Evolutionary conservation across 2,329 filamentous ascomycete genomes (phyloP).

Genomic region (Aspergillus fischeri): DNA sequence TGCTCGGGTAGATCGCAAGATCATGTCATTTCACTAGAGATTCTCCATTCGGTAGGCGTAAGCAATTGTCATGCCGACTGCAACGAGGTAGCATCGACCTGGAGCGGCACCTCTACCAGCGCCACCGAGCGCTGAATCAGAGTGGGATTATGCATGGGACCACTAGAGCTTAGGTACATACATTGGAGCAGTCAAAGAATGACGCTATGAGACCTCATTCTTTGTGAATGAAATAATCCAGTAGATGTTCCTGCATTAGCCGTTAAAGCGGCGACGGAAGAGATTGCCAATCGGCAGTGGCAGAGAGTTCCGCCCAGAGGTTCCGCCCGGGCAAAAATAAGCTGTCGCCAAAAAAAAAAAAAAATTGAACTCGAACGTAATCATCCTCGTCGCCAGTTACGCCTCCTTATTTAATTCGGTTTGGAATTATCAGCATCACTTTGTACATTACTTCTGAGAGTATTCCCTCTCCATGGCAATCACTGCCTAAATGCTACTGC

Average conservation of each 20-base stretch:
- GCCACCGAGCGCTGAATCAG: not conserved
- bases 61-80: not conserved
- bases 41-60: not conserved
- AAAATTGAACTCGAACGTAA: not conserved
- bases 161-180: not conserved
- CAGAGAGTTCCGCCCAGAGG: conserved; percentile 3
- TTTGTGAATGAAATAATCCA: not conserved
- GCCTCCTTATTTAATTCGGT: not conserved
- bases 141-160: not conserved
- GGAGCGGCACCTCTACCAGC: not conserved
- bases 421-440: not conserved
- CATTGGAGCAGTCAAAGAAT: not conserved
- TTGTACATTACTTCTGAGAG: not conserved
- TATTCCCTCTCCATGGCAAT: not conserved
- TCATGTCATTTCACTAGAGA: not conserved
- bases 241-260: not conserved
- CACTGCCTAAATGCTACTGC: not conserved
- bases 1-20: not conserved
- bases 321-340: conserved; percentile 7
- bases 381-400: not conserved
- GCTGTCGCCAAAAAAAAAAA: not conserved
- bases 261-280: not conserved
- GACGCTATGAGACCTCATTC: not conserved
- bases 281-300: conserved; percentile 7
- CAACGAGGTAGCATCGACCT: not conserved